Evolutionary conservation across 495 filamentous ascomycete genomes (phyloP), one percentile per base, ranked within the genome.

Genomic region (Penicillium angulare): DNA sequence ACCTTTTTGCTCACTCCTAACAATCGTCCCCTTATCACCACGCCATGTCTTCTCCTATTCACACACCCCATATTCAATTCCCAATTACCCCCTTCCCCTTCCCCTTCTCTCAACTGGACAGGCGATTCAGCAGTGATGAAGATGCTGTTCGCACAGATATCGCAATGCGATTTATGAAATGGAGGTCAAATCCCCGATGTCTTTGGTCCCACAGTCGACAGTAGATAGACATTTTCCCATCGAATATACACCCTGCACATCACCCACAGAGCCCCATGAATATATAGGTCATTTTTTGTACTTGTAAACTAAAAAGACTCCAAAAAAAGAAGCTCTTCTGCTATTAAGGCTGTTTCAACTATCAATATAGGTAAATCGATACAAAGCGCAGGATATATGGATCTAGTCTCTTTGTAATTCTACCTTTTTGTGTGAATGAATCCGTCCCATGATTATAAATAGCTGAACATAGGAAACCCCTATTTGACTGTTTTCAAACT

Each of bases 201-300:
- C 49, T 54, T 56, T 63, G 59, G 41, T 49, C 49, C 50, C 39
- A 44, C 47, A 61, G 49, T 63, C 57, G 61, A 61, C 59, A 66
- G 69, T 74, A 74, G 71, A 74, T 74, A 71, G 67, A 72, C 58
- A 57, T 23, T 58, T 62, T 58, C 55, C 59, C 60, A 56, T 61
- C 64, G 53, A 71, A 72, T 72, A 71, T 68, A 72, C 57, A 65
- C 56, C 55, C 55, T 59, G 59, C 61, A 64, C 59, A 57, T 59
- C 54, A 53, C 18, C 35, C 21, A 18, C 18, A 27, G 26, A 51
- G 23, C 20, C 15, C 18, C 15, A 16, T 29, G 24, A 29, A 17
- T 32, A 10, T 13, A 5, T 31, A 27, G 22, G 12, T 44, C 24
- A 44, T 47, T 17, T 22, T n/a, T 34, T 47, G 27, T 35, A 20